phyloP scores from a whole-genome alignment of 768 basidiomycete genomes.

The Butyriboletus loyo region DNA sequence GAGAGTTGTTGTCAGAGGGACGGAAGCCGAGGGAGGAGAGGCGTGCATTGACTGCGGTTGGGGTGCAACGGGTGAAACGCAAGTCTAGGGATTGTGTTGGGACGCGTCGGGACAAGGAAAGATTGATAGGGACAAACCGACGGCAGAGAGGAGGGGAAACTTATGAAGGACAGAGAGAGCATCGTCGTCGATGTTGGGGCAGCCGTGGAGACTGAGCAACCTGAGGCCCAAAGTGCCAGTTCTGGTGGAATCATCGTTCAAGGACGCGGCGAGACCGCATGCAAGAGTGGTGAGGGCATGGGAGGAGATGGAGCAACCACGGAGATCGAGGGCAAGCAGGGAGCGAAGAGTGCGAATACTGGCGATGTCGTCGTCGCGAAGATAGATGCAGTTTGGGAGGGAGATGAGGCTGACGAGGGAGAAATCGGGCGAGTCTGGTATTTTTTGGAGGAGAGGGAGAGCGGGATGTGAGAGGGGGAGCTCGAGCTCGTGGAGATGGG shows the following conservation, averaged over 20 bases:
- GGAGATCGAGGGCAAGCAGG: conserved; percentile 64
- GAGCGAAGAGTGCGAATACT: conserved; percentile 50
- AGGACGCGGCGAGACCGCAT: conserved; percentile 37
- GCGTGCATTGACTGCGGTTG: conserved; percentile 12
- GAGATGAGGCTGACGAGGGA: conserved; percentile 64
- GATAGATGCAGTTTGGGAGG: conserved; percentile 49
- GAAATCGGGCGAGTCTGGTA: conserved; percentile 54
- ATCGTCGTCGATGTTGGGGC: conserved; percentile 44
- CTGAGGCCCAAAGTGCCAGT: conserved; percentile 58
- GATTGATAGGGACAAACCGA: conserved; percentile 44
- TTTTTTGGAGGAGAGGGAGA: conserved; percentile 53
- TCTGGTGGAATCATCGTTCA: conserved; percentile 19
- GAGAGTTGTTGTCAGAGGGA: conserved; percentile 24
- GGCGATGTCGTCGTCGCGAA: conserved; percentile 57
- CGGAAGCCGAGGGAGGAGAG: conserved; percentile 25
- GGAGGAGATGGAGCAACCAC: conserved; percentile 47
- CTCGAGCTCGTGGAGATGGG: conserved; percentile 27
- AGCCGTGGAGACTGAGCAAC: conserved; percentile 54
- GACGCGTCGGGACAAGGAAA: not conserved
- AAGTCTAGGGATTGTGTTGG: conserved; percentile 37
- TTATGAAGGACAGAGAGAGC: conserved; percentile 40
- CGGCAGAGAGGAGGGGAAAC: conserved; percentile 57
- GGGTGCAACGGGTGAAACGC: conserved; percentile 45
- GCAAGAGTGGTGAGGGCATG: conserved; percentile 53
- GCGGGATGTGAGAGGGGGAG: conserved; percentile 55